Base-by-base conservation (phyloP, 2,329 filamentous ascomycete genomes). In the Pseudogymnoascus sp. region DNA sequence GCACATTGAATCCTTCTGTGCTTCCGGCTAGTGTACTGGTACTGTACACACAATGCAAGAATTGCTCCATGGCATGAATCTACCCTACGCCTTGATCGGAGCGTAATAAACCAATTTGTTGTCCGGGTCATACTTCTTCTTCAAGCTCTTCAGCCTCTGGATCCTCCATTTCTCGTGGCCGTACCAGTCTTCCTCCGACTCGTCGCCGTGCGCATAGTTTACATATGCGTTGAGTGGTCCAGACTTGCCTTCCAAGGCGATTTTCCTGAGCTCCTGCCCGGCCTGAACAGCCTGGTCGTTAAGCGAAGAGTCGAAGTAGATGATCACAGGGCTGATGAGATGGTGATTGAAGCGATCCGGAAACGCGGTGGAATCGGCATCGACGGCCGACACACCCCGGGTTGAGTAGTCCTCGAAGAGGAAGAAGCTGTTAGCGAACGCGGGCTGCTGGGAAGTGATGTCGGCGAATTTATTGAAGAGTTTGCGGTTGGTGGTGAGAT, bases 331-430 rank as follows among this genome's bases (percentile, higher is more conserved):
- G 12, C 14, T 44, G 16, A 50, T 18, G 11, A 64, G 28, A 25
- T 62, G 37, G 66, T 78, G 76, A 62, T 78, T 76, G 2, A 69
- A 66, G 3, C 81, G 76, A 70, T 75, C 77, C 8, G 79, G 74
- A 63, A 77, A 83, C 1, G 80, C 79, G 3, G 76, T 75, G 1
- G 74, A 74, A 4, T 69, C 68, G 28, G 65, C 66, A 46, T 70
- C 66, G 34, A 79, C 67, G 0, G 69, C 71, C 56, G 75, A 68
- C 2, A 84, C 76, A 1, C 76, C 81, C n/a, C 77, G 70, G 5
- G 69, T 71, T 0, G 81, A 76, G 70, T 84, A 85, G 4, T 78
- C 79, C 67, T 85, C 82, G 61, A 84, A 80, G 76, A 84, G 78
- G 71, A 84, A 38, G 14, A 60, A 42, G 4, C 21, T 31, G 21